Conservation (phyloP, 2,329 filamentous ascomycete species). For the Colletotrichum endophyticum region DNA sequence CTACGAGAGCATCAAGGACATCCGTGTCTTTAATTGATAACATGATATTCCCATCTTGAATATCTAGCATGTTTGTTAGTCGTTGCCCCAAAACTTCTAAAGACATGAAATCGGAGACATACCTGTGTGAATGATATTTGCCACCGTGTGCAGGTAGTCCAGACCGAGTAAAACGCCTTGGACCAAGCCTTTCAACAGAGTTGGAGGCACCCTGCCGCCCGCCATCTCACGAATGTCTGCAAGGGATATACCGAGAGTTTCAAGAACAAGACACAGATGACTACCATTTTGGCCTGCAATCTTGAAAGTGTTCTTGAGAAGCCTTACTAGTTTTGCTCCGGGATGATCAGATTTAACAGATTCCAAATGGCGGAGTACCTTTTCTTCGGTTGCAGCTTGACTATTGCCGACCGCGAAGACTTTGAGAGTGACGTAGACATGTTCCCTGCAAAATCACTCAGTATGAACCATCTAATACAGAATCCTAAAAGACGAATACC, state of each 20-base stretch:
- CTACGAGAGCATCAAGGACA: slow-evolving; percentile 18
- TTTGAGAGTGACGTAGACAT: slow-evolving; percentile 10
- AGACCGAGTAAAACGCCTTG: slow-evolving; percentile 4
- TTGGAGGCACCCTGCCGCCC: slow-evolving; percentile 10
- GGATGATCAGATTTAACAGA: slow-evolving; percentile 3
- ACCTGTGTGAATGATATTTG: slow-evolving; percentile 16
- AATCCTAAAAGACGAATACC: background rate
- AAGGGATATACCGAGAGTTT: slow-evolving; percentile 10
- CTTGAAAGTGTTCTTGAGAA: background rate
- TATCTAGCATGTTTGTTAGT: slow-evolving; percentile 1
- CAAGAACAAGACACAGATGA: slow-evolving; percentile 7
- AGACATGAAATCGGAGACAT: accelerated
- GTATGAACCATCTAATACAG: accelerated
- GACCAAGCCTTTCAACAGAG: slow-evolving; percentile 1
- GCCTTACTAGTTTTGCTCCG: background rate
- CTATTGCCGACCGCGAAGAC: slow-evolving; percentile 2
- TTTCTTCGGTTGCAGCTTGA: slow-evolving; percentile 4
- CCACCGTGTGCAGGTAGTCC: slow-evolving; percentile 12
- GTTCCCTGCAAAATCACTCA: background rate
- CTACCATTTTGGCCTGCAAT: background rate
- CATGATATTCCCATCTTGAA: slow-evolving; percentile 28
- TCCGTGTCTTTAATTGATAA: slow-evolving; percentile 20
- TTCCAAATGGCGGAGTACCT: background rate
- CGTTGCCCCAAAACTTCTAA: accelerated
- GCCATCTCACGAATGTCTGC: slow-evolving; percentile 17